These are phyloP conservation scores for Serendipita sp. DNA, from an alignment of 768 basidiomycete genomes.

Conservation along the genomic window DNA sequence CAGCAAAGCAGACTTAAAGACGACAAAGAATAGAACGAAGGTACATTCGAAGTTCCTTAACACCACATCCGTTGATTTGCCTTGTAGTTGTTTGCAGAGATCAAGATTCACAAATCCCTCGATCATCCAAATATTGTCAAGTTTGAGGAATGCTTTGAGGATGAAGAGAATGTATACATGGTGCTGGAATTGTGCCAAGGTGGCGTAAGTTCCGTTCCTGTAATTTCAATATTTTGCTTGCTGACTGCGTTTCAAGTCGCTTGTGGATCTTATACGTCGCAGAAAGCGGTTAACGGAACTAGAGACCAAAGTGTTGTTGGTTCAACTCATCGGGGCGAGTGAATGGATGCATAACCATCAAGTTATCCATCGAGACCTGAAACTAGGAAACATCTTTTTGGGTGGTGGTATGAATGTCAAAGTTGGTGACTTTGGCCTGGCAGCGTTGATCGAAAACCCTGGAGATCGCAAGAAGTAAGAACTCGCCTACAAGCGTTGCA, in stretches of 20 bases:
- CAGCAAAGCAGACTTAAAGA: conserved; percentile 78
- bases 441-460: conserved; percentile 88
- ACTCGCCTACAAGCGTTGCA: not conserved
- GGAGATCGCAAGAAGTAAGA: conserved; percentile 85
- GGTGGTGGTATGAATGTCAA: conserved; percentile 88
- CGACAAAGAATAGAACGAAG: conserved; percentile 95
- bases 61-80: not conserved
- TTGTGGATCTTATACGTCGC: conserved; percentile 80
- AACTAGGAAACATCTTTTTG: conserved; percentile 88
- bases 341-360: conserved; percentile 95
- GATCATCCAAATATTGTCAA: conserved; percentile 83
- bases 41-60: conserved; percentile 19
- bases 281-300: conserved; percentile 81
- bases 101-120: conserved; percentile 88
- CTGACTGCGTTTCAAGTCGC: conserved; percentile 22
- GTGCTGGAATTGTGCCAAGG: conserved; percentile 81
- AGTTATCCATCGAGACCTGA: conserved; percentile 95
- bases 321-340: conserved; percentile 90
- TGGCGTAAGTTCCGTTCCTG: conserved; percentile 28
- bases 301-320: conserved; percentile 81
- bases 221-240: not conserved
- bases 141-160: conserved; percentile 92
- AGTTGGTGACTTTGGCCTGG: conserved; percentile 93
- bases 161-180: conserved; percentile 93
- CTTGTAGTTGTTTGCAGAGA: conserved; percentile 85